Base-by-base conservation (phyloP, 768 basidiomycete species). In the Amanita thiersii region DNA sequence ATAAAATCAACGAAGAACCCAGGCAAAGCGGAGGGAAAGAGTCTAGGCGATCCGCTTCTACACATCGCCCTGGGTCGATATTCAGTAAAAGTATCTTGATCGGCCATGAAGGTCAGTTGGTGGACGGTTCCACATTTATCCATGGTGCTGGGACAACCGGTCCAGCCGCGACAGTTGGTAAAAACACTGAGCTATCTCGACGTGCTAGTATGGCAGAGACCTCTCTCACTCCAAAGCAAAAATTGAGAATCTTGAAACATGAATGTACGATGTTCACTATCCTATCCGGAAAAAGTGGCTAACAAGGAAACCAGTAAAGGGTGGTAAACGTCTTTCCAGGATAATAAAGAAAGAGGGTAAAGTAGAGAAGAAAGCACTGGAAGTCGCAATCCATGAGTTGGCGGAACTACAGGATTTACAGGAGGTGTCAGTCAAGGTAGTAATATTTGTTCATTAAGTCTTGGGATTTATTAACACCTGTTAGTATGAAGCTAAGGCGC, bases 261-360 rank as follows among this genome's bases (percentile, higher is more conserved):
- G 77, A 78, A 59, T 57, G 82, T 80, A 28, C 34, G 72, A 54
- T 9, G 20, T 36, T 40, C 35, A 11, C 39, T 21, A 10, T 19
- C 36, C 11, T 30, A 3, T 17, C 25, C 24, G 11, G n/a, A 21
- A 24, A 2, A 21, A 29, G 42, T 35, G 4, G 11, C 23, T 45
- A 2, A 50, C 25, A 7, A 28, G 14, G 21, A 25, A 15, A 42
- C 2, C 48, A 85, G 81, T 59, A 38, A 75, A 71, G 49, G 75
- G 84, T 35, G 70, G 72, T 5, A 77, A 73, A 50, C 68, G 63
- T 28, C 61, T 88, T 25, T 73, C 79, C 5, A 87, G 77, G 54
- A 72, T 90, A 25, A 75, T 89, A 51, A 79, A 73, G 57, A 59
- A 66, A 1, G 87, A 87, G 58, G 81, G 70, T 1, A 79, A 77